Conservation (phyloP, 352 stramenopile genomes). For the Globisporangium middletonii region DNA sequence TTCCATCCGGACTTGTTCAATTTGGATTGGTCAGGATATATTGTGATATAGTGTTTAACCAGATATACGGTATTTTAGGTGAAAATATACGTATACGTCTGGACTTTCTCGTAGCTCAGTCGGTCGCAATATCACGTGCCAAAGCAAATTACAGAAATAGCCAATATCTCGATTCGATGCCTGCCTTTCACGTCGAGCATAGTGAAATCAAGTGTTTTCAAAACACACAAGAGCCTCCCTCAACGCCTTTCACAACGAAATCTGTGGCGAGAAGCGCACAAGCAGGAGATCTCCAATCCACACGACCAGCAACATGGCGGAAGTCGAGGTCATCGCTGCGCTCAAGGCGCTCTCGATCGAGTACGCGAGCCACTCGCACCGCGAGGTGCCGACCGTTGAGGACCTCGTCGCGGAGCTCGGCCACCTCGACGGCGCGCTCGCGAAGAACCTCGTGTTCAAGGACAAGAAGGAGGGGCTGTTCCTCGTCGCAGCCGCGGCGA, state of each 20-base stretch:
- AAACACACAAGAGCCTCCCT: too few species aligned
- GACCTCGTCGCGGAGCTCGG: conserved; percentile 58
- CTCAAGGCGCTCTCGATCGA: conserved; percentile 56
- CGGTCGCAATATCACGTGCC: too few species aligned
- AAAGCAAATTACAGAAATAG: too few species aligned
- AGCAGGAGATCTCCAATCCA: not conserved
- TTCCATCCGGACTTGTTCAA: too few species aligned
- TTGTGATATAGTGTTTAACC: too few species aligned
- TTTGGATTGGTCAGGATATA: too few species aligned
- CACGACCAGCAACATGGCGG: conserved; percentile 24
- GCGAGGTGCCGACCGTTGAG: conserved; percentile 60
- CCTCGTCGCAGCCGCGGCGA: conserved; percentile 85
- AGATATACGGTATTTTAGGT: too few species aligned
- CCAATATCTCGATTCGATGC: too few species aligned
- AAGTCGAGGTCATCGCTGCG: conserved; percentile 49
- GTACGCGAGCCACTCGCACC: conserved; percentile 50
- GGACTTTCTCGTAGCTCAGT: too few species aligned
- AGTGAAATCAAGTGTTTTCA: too few species aligned
- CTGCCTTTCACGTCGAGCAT: too few species aligned
- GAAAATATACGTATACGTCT: too few species aligned
- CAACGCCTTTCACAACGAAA: conserved; percentile 6
- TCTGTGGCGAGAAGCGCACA: conserved; percentile 11
- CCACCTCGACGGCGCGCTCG: conserved; percentile 82
- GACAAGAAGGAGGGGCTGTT: conserved; percentile 98
- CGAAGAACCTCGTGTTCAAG: conserved; percentile 97